A percentile compares a stretch with the other conserved stretches of the same genome.
phyloP scores from a whole-genome alignment of 2,329 filamentous ascomycete species.

The Helminthosporium solani region DNA sequence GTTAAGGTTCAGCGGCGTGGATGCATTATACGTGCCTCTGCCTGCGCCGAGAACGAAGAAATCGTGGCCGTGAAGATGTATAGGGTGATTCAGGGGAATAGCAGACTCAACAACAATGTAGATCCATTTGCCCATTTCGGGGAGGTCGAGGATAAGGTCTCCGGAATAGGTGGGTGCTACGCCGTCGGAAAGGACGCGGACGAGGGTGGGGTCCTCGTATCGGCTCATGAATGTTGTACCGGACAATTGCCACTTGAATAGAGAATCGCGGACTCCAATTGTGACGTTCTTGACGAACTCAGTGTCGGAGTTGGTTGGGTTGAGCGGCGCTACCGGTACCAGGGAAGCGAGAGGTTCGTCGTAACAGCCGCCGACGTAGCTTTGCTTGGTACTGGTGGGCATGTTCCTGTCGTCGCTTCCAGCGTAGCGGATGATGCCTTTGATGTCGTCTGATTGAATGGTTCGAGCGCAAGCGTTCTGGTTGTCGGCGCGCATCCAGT shows the following conservation, averaged over 20 bases:
- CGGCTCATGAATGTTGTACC: constrained; percentile 34
- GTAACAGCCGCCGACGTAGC: constrained; percentile 31
- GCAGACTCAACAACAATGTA: constrained; percentile 38
- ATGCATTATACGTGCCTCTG: constrained; percentile 10
- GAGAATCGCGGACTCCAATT: constrained; percentile 1
- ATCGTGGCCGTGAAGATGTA: constrained; percentile 47
- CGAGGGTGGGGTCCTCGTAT: constrained; percentile 44
- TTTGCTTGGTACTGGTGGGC: constrained; percentile 27
- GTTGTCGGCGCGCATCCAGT: constrained; percentile 31
- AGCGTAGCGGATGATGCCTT: constrained; percentile 38
- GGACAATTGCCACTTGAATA: constrained; percentile 33
- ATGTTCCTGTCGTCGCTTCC: constrained; percentile 18
- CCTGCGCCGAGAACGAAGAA: constrained; percentile 43
- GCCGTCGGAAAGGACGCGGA: constrained; percentile 38
- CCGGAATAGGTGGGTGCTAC: constrained; percentile 20
- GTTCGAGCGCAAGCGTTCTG: constrained; percentile 37
- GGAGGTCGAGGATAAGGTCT: constrained; percentile 24
- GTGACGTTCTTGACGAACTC: constrained; percentile 1
- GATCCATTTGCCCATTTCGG: constrained; percentile 30
- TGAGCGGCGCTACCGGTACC: constrained; percentile 29
- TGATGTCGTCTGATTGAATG: constrained; percentile 26
- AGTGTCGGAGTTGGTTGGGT: constrained; percentile 7
- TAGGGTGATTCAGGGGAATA: constrained; percentile 39
- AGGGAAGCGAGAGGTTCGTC: constrained; percentile 30
- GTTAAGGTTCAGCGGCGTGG: constrained; percentile 28